Base-by-base conservation (phyloP, 805 yeast species). In the Kluyveromyces nonfermentans region DNA sequence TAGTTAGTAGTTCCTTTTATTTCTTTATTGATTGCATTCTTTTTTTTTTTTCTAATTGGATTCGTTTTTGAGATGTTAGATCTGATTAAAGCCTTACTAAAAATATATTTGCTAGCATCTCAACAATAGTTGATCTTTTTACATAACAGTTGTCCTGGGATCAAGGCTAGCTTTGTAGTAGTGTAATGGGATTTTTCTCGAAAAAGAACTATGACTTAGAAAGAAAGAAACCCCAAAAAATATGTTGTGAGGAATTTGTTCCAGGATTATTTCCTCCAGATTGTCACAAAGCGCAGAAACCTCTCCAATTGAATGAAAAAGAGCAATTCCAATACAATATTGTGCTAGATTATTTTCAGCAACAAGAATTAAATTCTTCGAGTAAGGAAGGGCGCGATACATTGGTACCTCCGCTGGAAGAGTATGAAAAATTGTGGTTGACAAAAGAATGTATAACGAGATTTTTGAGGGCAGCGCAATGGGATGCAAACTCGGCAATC, bases 381-480 rank as follows among this genome's bases (percentile, higher is more conserved):
- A 25, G 14, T 4, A 2, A 10, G 9, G 7, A 25, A 6, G 25
- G 41, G 16, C 25, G 35, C 20, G 33, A 41, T 20, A 39, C 37
- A 8, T 40, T 21, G 28, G 31, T 38, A 28, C 33, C 43, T 40
- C 40, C 37, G 17, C 15, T 21, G 9, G 22, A 18, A 22, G 39
- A 30, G 12, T 53, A 57, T 49, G 68, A 63, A 40, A 61, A 54
- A 43, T 52, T 49, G 33, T 64, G 66, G 64, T 45, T 75, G 42
- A 70, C 78, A 5, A 67, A 71, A 51, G 81, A 75, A 52, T 74
- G 81, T 51, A 64, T 75, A 30, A 53, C 73, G 41, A 58, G 80
- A 45, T 75, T 73, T 48, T 61, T 75, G 37, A 60, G 77, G 35
- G 80, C 80, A 7, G 63, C 73, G 35, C 74, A 74, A 48, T 75